Evolutionary conservation across 768 basidiomycete species (phyloP), one percentile per base, ranked within the genome.

Genomic region (Galerina marginata): DNA sequence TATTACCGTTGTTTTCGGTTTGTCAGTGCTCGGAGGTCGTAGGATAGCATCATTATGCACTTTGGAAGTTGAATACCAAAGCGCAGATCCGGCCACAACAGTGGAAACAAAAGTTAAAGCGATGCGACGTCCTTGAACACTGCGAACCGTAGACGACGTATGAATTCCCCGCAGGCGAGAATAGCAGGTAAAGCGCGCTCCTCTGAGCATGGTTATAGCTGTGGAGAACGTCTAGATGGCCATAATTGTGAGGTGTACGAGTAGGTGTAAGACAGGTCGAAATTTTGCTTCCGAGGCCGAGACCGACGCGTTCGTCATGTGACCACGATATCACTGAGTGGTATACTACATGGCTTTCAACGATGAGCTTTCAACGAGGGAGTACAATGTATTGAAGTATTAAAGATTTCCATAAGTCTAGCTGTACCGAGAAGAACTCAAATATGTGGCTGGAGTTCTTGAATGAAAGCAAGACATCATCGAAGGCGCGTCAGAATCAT

Each of bases 21-120:
- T 59, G 16, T 60, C 60, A 16, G 40, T 49, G n/a, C 43, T 37
- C 36, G 38, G 54, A 37, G 47, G 62, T 20, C 36, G 47, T 16
- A 39, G 33, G 4, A 59, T 57, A 42, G 67, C 60, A 59, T 78
- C 77, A 43, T 75, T 78, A 55, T 74, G 62, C 10, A 77, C 59
- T n/a, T 69, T 69, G 36, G 64, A 65, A 29, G 71, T 71, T 20
- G 73, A 60, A 66, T 79, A 79, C 79, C 77, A 83, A 23, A 82
- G 61, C 12, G 74, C 54, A 12, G 75, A 75, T 4, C 75, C 79
- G 45, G 72, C 72, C 23, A 75, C 64, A 20, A 72, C 68, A 36
- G 76, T 69, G 33, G 77, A 62, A 44, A 61, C 55, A 60, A 58
- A 58, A 63, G 42, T 64, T 62, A 56, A 25, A 50, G 57, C 67